Percentiles rank a stretch among this genome's conserved stretches.
phyloP scores from a whole-genome alignment of 306 rosid genomes.

The Cucumis cinereus region DNA sequence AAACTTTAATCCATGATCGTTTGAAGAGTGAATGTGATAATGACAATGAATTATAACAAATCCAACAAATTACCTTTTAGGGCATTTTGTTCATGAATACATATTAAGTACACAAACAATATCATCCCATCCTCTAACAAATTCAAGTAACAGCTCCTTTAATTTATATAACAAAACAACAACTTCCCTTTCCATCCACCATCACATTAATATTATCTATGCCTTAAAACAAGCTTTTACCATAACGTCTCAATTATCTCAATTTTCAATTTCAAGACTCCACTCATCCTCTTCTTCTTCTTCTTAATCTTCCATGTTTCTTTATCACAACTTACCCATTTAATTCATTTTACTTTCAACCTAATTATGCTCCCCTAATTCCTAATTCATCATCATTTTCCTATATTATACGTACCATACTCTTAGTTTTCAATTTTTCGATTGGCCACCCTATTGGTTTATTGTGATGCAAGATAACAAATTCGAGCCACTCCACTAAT shows the following conservation, averaged over 20 bases:
- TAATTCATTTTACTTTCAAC: neutral
- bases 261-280: neutral
- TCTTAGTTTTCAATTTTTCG: too few relatives aligned
- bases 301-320: neutral
- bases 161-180: neutral
- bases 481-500: too few relatives aligned
- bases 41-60: neutral
- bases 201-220: neutral
- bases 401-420: too few relatives aligned
- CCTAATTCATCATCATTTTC: too few relatives aligned
- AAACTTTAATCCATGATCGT: neutral
- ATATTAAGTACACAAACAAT: neutral
- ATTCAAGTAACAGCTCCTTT: neutral
- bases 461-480: too few relatives aligned
- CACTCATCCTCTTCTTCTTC: neutral
- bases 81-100: neutral
- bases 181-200: neutral
- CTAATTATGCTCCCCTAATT: too few relatives aligned
- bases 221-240: neutral
- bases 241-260: neutral
- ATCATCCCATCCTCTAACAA: neutral
- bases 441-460: too few relatives aligned
- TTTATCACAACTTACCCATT: neutral
- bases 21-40: neutral
- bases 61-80: neutral